Evolutionary conservation across 2,329 filamentous ascomycete genomes (phyloP), one percentile per base, ranked within the genome.

Genomic region (Peltaster fructicola): DNA sequence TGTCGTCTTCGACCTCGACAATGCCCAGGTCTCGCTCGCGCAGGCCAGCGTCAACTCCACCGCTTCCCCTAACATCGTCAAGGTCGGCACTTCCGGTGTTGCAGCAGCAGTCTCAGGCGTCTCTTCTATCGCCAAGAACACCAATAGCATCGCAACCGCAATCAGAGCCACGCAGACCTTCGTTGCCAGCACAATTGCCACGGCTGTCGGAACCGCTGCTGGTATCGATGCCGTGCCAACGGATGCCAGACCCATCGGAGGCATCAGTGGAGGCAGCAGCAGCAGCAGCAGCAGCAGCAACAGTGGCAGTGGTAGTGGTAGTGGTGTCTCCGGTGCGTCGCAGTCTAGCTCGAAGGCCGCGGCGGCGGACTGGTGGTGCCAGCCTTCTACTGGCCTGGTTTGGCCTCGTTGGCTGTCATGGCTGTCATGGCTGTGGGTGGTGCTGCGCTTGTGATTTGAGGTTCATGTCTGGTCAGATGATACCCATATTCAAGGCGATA

Each of bases 1-100:
- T 29, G 39, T 47, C 18, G 44, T 50, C 25, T 50, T 42, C 26
- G 46, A 50, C 24, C 41, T 48, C 20, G 45, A 50, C 32, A 46
- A 50, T 15, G 43, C 38, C 4, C 46, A 50, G 24, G 33, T 40
- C 11, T 43, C 43, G 3, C 33, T 48, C 18, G 45, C 44, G 7
- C 45, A 47, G 24, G 43, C 45, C n/a, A 30, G 30, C 2, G 24
- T 35, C 6, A 43, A 47, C 25, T 30, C 33, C 22, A 35, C 32
- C 13, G 27, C 24, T 8, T 13, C 17, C 5, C 32, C 39, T 5
- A 30, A 38, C 11, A 29, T 42, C 18, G 37, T 44, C 14, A 34
- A 35, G 2, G 43, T 47, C 7, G 44, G 44, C 3, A 27, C 37
- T 1, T 27, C 25, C 7, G 44, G 44, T 15, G 36, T 47, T 3